Evolutionary conservation across 371 early-diverging fungal genomes (phyloP).

Genomic region (Sporodiniella umbellata): DNA sequence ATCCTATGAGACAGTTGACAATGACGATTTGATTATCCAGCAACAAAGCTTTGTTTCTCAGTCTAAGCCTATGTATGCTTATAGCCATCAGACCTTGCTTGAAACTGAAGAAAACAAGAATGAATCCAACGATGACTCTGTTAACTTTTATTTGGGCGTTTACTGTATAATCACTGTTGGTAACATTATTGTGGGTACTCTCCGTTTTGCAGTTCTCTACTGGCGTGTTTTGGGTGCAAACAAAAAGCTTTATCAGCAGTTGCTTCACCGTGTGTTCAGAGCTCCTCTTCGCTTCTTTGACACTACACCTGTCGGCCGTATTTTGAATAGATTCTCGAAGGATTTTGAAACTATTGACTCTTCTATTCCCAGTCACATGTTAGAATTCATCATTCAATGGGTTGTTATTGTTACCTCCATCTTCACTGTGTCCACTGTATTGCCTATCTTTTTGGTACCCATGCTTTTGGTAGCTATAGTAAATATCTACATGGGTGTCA

Average conservation of each 20-base stretch:
- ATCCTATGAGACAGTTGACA: slow-evolving; percentile 13
- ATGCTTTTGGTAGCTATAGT: slow-evolving; percentile 39
- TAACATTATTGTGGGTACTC: slow-evolving; percentile 28
- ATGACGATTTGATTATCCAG: not conserved
- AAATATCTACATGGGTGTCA: slow-evolving; percentile 50
- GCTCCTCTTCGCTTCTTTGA: slow-evolving; percentile 42
- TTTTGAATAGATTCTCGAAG: slow-evolving; percentile 69
- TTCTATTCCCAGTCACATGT: slow-evolving; percentile 37
- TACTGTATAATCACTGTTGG: slow-evolving; percentile 43
- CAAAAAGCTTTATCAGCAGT: slow-evolving; percentile 10
- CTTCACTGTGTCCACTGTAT: slow-evolving; percentile 51
- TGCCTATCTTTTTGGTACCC: slow-evolving; percentile 57
- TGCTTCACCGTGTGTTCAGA: slow-evolving; percentile 25
- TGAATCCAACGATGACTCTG: slow-evolving; percentile 11
- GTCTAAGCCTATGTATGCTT: slow-evolving; percentile 10
- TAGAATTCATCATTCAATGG: slow-evolving; percentile 55
- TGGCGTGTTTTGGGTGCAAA: slow-evolving; percentile 39
- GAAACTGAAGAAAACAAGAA: not conserved
- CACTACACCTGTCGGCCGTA: slow-evolving; percentile 60
- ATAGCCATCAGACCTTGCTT: not conserved
- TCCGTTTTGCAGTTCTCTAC: slow-evolving; percentile 39
- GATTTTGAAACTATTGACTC: slow-evolving; percentile 51
- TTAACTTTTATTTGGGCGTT: slow-evolving; percentile 29
- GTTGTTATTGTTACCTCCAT: slow-evolving; percentile 60
- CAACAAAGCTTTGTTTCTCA: slow-evolving; percentile 15